Evolutionary conservation across 2,329 filamentous ascomycete genomes (phyloP).

Genomic region (Chaetomiaceae sp.): DNA sequence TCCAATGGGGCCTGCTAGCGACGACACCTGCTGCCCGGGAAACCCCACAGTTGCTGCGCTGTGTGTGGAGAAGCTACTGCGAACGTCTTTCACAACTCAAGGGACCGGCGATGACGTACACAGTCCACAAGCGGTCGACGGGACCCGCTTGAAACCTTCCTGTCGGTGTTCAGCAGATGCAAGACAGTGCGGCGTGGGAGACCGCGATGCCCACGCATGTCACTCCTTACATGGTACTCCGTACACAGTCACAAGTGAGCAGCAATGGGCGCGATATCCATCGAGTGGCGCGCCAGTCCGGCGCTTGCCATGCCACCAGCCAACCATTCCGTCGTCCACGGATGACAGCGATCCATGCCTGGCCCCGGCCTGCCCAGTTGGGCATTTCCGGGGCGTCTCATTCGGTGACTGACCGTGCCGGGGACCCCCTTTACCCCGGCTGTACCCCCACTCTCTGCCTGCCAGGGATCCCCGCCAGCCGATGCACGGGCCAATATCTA

Average conservation of each 20-base stretch:
- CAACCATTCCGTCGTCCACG: neutral
- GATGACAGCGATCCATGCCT: neutral
- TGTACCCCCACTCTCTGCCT: conserved; percentile 11
- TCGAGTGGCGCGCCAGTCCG: neutral
- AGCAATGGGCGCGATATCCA: no score
- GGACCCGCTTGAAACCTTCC: no score
- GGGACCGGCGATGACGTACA: no score
- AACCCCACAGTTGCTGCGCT: neutral
- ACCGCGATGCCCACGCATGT: neutral
- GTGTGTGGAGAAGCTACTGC: conserved; percentile 1
- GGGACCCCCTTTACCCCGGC: conserved; percentile 2
- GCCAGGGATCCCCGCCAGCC: conserved; percentile 1
- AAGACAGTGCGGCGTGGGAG: neutral
- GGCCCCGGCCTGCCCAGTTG: conserved; percentile 9
- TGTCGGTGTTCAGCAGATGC: no score
- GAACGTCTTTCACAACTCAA: neutral
- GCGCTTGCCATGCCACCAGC: neutral
- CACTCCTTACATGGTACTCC: neutral
- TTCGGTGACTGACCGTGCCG: conserved; percentile 12
- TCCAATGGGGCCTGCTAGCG: conserved; percentile 1
- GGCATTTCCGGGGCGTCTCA: conserved; percentile 11
- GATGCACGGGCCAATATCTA: conserved; percentile 4
- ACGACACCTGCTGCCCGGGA: neutral
- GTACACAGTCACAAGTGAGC: neutral
- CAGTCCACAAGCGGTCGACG: no score